Conservation (phyloP, 2,329 filamentous ascomycete species). For the Scedosporium boydii region DNA sequence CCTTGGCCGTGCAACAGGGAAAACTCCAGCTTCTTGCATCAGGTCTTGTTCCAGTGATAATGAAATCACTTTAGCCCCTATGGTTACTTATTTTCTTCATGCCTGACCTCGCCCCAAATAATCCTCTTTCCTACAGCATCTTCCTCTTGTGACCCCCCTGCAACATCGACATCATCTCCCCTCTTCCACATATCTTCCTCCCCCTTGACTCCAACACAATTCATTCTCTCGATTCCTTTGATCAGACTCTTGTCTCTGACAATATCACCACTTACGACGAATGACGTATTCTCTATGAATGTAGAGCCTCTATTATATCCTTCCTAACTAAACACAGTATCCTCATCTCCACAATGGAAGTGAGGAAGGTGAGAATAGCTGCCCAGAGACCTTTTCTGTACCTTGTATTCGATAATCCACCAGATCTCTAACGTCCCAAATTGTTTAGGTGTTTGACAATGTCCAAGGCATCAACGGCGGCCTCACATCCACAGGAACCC, state of each 20-base stretch:
- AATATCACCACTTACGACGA: too few relatives aligned
- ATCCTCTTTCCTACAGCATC: not conserved
- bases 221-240: too few relatives aligned
- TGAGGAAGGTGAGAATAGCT: slow-evolving; percentile 26
- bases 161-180: too few relatives aligned
- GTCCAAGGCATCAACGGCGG: slow-evolving; percentile 53
- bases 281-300: not conserved
- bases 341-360: slow-evolving; percentile 23
- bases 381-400: not conserved
- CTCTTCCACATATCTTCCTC: too few relatives aligned
- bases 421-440: slow-evolving; percentile 11
- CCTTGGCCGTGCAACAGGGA: not conserved
- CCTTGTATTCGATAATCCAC: slow-evolving; percentile 4
- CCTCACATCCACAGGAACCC: slow-evolving; percentile 43
- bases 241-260: too few relatives aligned
- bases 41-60: not conserved
- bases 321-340: not conserved
- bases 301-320: not conserved
- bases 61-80: not conserved
- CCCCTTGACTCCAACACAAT: too few relatives aligned
- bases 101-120: not conserved
- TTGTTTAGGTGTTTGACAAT: slow-evolving; percentile 39
- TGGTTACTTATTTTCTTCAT: not conserved
- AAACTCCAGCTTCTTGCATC: not conserved
- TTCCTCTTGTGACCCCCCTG: too few relatives aligned